A percentile compares a stretch with the other conserved stretches of the same genome.
phyloP scores from a whole-genome alignment of 148 eudicot genomes.

The Amaranthus hypochondriacus region DNA sequence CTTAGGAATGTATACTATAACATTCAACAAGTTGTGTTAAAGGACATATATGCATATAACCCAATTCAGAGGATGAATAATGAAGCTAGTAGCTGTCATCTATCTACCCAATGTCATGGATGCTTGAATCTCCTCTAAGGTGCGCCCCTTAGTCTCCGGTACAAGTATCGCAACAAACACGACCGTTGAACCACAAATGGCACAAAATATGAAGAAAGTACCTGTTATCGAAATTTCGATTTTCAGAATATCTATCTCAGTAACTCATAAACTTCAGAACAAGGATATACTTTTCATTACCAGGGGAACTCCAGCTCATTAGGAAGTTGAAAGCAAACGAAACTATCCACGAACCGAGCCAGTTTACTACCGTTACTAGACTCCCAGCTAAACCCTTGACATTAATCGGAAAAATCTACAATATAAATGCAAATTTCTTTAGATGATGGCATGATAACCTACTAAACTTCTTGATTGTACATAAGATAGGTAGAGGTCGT shows the following conservation, averaged over 20 bases:
- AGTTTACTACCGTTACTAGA: slow-evolving; percentile 70
- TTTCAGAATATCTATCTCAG: no score
- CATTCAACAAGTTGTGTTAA: no score
- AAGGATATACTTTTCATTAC: slow-evolving; percentile 24
- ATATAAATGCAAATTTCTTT: not conserved
- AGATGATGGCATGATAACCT: not conserved
- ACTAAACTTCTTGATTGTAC: not conserved
- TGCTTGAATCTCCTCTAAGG: slow-evolving; percentile 86
- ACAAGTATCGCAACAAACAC: slow-evolving; percentile 65
- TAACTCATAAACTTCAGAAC: not conserved
- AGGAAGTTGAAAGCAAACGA: slow-evolving; percentile 74
- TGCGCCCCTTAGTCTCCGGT: slow-evolving; percentile 92
- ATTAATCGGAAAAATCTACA: slow-evolving; percentile 87
- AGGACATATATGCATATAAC: no score
- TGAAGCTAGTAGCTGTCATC: not conserved
- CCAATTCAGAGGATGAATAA: no score
- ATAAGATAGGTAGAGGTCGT: not conserved
- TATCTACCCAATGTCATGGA: slow-evolving; percentile 36
- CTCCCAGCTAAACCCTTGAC: slow-evolving; percentile 88
- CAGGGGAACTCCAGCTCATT: slow-evolving; percentile 70
- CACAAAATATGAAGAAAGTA: slow-evolving; percentile 63
- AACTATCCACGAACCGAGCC: slow-evolving; percentile 82
- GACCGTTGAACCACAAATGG: slow-evolving; percentile 49
- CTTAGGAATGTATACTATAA: no score
- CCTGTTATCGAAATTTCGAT: slow-evolving; percentile 35